Evolutionary conservation across 108 stramenopile genomes (phyloP).

Genomic region (Pseudonitzschia multiseries): DNA sequence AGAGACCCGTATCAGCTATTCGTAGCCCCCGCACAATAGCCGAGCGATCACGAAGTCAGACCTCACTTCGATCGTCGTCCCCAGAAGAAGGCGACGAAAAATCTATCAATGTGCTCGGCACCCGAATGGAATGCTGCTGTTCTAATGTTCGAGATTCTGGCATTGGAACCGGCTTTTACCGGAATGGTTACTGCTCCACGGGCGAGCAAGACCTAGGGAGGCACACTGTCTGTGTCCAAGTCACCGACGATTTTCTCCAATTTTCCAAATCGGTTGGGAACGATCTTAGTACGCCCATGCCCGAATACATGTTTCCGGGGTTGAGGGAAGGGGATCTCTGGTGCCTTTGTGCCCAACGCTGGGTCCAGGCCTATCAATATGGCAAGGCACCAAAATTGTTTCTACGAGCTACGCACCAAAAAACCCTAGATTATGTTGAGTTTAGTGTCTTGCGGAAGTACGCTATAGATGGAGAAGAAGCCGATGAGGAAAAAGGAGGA

Average conservation of each 20-base stretch:
- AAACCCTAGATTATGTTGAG: constrained; percentile 66
- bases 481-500: constrained; percentile 40
- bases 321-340: constrained; percentile 78
- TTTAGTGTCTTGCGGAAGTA: constrained; percentile 52
- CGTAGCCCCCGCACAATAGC: neutral
- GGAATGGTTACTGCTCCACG: constrained; percentile 82
- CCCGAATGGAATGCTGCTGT: constrained; percentile 63
- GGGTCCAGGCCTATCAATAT: constrained; percentile 75
- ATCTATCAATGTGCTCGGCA: constrained; percentile 67
- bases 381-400: constrained; percentile 68
- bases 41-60: neutral
- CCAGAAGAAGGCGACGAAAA: constrained; percentile 2
- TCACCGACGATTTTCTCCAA: constrained; percentile 73
- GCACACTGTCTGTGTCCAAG: constrained; percentile 80
- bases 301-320: constrained; percentile 78
- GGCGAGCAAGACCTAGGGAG: constrained; percentile 71
- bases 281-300: constrained; percentile 73
- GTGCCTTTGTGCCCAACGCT: constrained; percentile 88
- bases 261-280: constrained; percentile 78
- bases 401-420: constrained; percentile 78
- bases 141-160: constrained; percentile 61
- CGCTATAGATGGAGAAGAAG: constrained; percentile 67
- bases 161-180: constrained; percentile 82
- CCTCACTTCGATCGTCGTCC: neutral
- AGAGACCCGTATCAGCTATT: neutral